phyloP scores from a whole-genome alignment of 306 rosid genomes.

The Fragaria ananassa region DNA sequence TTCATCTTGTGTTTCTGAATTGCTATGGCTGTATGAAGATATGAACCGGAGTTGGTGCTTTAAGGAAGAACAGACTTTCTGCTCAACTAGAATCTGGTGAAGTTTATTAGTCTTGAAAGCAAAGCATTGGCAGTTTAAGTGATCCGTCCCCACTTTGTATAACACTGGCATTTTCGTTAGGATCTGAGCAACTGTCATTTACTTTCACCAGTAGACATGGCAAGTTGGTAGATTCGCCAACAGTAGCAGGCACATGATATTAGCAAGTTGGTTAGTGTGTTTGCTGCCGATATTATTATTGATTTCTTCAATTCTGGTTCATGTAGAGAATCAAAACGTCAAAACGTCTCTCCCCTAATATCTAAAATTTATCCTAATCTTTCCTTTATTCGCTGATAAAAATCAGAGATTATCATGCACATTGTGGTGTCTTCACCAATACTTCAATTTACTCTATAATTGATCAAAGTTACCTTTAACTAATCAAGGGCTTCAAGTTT shows the following conservation, averaged over 20 bases:
- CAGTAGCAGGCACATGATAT: background rate
- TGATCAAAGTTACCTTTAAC: background rate
- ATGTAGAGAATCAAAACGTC: background rate
- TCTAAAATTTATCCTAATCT: background rate
- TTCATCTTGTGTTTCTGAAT: background rate
- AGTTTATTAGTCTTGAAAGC: conserved; percentile 46
- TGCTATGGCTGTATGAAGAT: background rate
- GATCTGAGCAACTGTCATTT: background rate
- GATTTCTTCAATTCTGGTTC: background rate
- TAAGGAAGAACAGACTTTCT: background rate
- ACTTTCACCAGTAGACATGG: background rate
- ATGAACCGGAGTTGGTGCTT: conserved; percentile 6
- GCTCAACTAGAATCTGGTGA: conserved; percentile 27
- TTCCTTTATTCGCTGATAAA: too few relatives aligned
- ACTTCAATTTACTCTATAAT: background rate
- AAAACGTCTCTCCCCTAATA: background rate
- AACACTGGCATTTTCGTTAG: background rate
- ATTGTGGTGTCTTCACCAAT: background rate
- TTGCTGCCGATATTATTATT: background rate
- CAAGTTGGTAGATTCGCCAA: background rate
- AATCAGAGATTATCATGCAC: background rate
- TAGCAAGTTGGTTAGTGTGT: background rate
- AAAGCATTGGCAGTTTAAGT: conserved; percentile 32
- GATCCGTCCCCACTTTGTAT: conserved; percentile 20
- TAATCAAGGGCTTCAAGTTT: background rate